Percentiles rank a stretch among this genome's conserved stretches.
These are phyloP conservation scores for Mrakia blollopis DNA, from an alignment of 768 basidiomycete species.

Conservation along the genomic window DNA sequence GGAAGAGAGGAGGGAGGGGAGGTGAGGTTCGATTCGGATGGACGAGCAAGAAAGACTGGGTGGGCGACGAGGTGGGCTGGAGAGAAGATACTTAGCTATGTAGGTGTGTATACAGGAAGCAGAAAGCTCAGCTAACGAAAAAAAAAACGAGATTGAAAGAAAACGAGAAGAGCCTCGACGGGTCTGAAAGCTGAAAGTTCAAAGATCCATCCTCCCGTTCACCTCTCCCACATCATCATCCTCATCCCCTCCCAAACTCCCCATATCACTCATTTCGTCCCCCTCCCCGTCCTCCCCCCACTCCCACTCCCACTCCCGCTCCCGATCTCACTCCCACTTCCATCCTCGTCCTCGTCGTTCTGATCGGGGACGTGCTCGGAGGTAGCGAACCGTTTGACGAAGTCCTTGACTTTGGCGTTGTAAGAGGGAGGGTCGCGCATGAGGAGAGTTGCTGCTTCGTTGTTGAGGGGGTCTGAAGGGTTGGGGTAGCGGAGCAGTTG, in stretches of 20 bases:
- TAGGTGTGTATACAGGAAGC: too few species aligned
- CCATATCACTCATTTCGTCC: constrained; percentile 46
- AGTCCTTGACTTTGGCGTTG: constrained; percentile 90
- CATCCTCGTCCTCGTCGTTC: constrained; percentile 24
- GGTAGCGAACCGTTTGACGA: constrained; percentile 87
- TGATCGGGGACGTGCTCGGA: not conserved
- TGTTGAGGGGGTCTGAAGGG: constrained; percentile 95
- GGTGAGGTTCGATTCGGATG: too few species aligned
- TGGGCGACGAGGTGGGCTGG: too few species aligned
- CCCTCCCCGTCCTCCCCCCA: not conserved
- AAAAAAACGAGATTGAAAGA: too few species aligned
- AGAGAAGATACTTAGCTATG: too few species aligned
- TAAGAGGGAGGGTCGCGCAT: constrained; percentile 98
- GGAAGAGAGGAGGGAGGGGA: too few species aligned
- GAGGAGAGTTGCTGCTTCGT: constrained; percentile 92
- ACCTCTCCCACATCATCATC: constrained; percentile 35
- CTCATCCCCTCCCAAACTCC: constrained; percentile 41
- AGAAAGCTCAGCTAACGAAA: too few species aligned
- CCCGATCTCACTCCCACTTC: constrained; percentile 67
- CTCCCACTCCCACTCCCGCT: constrained; percentile 52
- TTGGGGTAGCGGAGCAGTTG: constrained; percentile 97
- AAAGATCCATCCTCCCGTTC: constrained; percentile 24
- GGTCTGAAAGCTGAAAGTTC: not conserved
- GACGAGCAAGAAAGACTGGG: too few species aligned
- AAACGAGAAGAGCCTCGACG: too few species aligned